Percentiles rank a stretch among this genome's conserved stretches.
These are phyloP conservation scores for Aspergillus neoniger DNA, from an alignment of 2,329 filamentous ascomycete species.

Conservation along the genomic window DNA sequence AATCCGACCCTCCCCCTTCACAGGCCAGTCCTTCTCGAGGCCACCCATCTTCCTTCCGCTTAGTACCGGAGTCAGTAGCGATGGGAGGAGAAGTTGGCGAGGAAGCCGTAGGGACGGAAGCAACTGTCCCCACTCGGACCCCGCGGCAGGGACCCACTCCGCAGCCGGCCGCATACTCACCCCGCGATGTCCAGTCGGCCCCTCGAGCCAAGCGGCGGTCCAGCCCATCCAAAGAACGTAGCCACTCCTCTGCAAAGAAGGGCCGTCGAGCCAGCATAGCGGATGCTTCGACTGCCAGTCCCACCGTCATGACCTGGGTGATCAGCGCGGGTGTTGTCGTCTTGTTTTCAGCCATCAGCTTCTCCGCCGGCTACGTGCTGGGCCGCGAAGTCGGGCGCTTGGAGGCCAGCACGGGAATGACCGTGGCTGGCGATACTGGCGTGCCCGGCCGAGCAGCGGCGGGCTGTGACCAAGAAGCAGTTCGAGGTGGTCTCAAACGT, in stretches of 20 bases:
- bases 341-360: constrained; percentile 64
- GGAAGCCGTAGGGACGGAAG: constrained; percentile 20
- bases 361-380: constrained; percentile 64
- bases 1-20: constrained; percentile 47
- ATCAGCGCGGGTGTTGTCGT: constrained; percentile 66
- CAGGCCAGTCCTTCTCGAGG: constrained; percentile 29
- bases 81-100: constrained; percentile 46
- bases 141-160: constrained; percentile 25
- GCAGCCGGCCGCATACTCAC: constrained; percentile 23
- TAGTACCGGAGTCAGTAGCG: constrained; percentile 63
- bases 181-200: constrained; percentile 13
- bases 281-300: constrained; percentile 48
- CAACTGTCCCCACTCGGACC: constrained; percentile 11
- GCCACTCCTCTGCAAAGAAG: constrained; percentile 36
- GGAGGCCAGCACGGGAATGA: constrained; percentile 45
- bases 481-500: constrained; percentile 46
- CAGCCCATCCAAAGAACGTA: constrained; percentile 43
- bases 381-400: constrained; percentile 60
- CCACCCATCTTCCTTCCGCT: constrained; percentile 56
- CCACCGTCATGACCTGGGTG: constrained; percentile 66
- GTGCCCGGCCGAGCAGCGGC: constrained; percentile 36
- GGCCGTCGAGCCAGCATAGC: constrained; percentile 33
- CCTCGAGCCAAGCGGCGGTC: constrained; percentile 33
- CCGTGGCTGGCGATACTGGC: constrained; percentile 29
- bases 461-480: constrained; percentile 48